Percentiles rank a stretch among this genome's conserved stretches.
Evolutionary conservation across 805 yeast species (phyloP).

Genomic region (Candida odintsovae): DNA sequence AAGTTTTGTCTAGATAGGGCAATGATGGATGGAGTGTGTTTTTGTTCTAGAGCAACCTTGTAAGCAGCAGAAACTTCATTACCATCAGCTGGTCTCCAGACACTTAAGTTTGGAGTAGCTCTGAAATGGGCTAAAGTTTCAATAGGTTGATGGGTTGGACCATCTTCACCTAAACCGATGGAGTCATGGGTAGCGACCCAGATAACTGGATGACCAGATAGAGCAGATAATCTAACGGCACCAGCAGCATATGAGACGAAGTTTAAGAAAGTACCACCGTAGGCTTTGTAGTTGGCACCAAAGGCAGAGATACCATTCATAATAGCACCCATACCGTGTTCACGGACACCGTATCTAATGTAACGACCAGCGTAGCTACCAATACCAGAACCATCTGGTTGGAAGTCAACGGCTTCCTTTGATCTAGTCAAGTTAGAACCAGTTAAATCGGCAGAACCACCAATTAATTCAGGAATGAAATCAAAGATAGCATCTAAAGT

Average conservation of each 20-base stretch:
- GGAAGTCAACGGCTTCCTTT: conserved; percentile 82
- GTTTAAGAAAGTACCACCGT: conserved; percentile 97
- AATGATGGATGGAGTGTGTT: conserved; percentile 63
- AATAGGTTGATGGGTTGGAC: conserved; percentile 91
- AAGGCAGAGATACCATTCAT: conserved; percentile 95
- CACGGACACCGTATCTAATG: conserved; percentile 97
- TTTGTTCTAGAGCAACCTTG: conserved; percentile 54
- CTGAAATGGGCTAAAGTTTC: conserved; percentile 84
- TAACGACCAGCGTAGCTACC: conserved; percentile 92
- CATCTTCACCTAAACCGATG: conserved; percentile 88
- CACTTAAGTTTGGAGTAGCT: conserved; percentile 76
- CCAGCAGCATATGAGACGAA: conserved; percentile 82
- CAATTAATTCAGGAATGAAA: conserved; percentile 79
- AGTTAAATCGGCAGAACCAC: conserved; percentile 98
- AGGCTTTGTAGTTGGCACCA: conserved; percentile 79
- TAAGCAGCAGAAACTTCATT: conserved; percentile 84
- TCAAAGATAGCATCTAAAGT: conserved; percentile 59
- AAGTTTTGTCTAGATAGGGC: conserved; percentile 83
- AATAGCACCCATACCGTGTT: conserved; percentile 98
- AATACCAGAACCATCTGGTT: conserved; percentile 70
- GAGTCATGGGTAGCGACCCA: conserved; percentile 92
- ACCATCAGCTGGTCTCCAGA: conserved; percentile 94
- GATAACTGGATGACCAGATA: conserved; percentile 75
- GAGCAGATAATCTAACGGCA: conserved; percentile 79
- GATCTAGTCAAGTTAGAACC: conserved; percentile 95